phyloP scores from a whole-genome alignment of 2,329 filamentous ascomycete species.

The Fusarium redolens region DNA sequence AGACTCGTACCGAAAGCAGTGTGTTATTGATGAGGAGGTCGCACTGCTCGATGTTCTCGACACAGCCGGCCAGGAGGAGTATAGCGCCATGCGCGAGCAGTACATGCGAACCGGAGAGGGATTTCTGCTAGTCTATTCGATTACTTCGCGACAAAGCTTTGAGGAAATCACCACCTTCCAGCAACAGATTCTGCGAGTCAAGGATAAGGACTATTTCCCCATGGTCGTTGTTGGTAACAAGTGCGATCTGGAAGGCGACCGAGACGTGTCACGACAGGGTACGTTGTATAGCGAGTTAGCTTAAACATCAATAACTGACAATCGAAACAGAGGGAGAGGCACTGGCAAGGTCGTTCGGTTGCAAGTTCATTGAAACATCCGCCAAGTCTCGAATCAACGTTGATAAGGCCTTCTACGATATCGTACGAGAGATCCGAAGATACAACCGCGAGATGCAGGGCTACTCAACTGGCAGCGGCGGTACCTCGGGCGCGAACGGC shows the following conservation, averaged over 20 bases:
- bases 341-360: conserved; percentile 87
- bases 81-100: conserved; percentile 98
- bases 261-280: conserved; percentile 94
- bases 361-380: conserved; percentile 99
- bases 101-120: conserved; percentile 99
- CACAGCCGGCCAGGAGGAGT: conserved; percentile 98
- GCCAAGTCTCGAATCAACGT: conserved; percentile 98
- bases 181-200: conserved; percentile 97
- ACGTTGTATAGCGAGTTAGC: conserved; percentile 48
- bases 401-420: conserved; percentile 98
- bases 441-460: conserved; percentile 99
- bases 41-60: conserved; percentile 97
- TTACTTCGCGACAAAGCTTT: conserved; percentile 96
- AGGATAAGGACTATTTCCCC: conserved; percentile 99
- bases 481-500: conserved; percentile 69
- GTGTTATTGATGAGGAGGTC: conserved; percentile 97
- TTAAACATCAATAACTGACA: conserved; percentile 24
- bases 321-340: conserved; percentile 81
- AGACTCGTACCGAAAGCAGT: conserved; percentile 99
- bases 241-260: conserved; percentile 94
- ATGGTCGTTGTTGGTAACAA: conserved; percentile 99
- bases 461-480: conserved; percentile 77
- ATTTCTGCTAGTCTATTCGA: conserved; percentile 97
- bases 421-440: conserved; percentile 95
- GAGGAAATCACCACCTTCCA: conserved; percentile 99